These are phyloP conservation scores for Clathrus columnatus DNA, from an alignment of 768 basidiomycete genomes.

Conservation along the genomic window DNA sequence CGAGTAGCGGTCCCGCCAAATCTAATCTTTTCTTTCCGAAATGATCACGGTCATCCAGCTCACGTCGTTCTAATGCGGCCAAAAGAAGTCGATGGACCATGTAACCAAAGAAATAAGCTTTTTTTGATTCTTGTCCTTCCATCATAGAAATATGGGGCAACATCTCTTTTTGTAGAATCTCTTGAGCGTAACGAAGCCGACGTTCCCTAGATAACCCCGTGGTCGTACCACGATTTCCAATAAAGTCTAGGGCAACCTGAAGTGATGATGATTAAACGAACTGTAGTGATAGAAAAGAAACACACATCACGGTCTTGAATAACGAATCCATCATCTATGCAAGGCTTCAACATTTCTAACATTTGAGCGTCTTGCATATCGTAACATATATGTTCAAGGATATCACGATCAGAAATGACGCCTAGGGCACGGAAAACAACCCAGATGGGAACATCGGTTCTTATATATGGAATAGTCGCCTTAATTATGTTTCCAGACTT, in stretches of 20 bases:
- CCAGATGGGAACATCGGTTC: slow-evolving; percentile 97
- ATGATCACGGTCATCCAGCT: slow-evolving; percentile 98
- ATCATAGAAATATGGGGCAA: slow-evolving; percentile 94
- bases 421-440: slow-evolving; percentile 97
- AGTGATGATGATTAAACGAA: slow-evolving; percentile 10
- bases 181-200: slow-evolving; percentile 92
- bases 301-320: slow-evolving; percentile 91
- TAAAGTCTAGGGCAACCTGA: slow-evolving; percentile 83
- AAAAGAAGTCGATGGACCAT: slow-evolving; percentile 96
- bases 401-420: slow-evolving; percentile 95
- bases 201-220: slow-evolving; percentile 86
- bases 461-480: slow-evolving; percentile 96
- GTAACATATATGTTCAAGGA: slow-evolving; percentile 97
- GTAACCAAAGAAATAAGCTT: slow-evolving; percentile 99
- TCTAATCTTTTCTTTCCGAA: slow-evolving; percentile 98
- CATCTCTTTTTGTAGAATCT: slow-evolving; percentile 98
- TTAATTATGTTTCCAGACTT: slow-evolving; percentile 90
- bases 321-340: slow-evolving; percentile 96
- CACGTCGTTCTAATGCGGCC: slow-evolving; percentile 88
- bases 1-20: slow-evolving; percentile 88
- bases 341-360: slow-evolving; percentile 97
- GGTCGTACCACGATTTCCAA: slow-evolving; percentile 95
- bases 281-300: slow-evolving; percentile 1
- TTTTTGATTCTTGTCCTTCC: slow-evolving; percentile 94
- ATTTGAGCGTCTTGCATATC: slow-evolving; percentile 94